These are phyloP conservation scores for Aspergillus coremiiformis DNA, from an alignment of 495 filamentous ascomycete genomes.

Conservation along the genomic window DNA sequence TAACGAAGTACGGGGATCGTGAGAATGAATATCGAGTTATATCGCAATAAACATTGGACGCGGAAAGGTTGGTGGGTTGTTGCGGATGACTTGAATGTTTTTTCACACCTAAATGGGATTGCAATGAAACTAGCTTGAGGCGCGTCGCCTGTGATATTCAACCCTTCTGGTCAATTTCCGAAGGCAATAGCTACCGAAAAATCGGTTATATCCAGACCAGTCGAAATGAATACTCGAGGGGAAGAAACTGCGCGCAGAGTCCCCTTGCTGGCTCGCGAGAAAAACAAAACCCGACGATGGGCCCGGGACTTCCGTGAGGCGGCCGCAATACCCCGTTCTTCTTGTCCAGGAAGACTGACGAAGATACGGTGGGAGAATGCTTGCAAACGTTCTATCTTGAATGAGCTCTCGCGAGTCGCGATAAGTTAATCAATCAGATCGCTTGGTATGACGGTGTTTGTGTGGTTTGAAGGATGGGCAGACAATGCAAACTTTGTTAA, in stretches of 20 bases:
- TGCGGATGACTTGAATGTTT: background rate
- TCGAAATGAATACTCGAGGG: background rate
- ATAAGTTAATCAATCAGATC: slow-evolving; percentile 16
- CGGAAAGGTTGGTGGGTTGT: background rate
- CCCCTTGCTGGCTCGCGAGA: background rate
- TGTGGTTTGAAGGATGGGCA: slow-evolving; percentile 41
- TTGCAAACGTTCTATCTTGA: slow-evolving; percentile 1
- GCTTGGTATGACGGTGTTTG: slow-evolving; percentile 35
- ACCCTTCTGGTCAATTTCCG: background rate
- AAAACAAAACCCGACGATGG: background rate
- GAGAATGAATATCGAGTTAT: background rate
- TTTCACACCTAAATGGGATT: background rate
- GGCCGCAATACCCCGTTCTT: background rate
- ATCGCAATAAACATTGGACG: background rate
- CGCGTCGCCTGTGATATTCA: background rate
- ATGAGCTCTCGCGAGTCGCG: slow-evolving; percentile 12
- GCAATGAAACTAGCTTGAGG: background rate
- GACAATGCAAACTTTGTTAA: slow-evolving; percentile 42
- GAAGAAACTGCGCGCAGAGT: background rate
- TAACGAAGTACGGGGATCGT: background rate
- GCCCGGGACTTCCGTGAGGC: background rate
- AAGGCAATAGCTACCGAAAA: background rate
- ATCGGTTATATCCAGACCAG: background rate
- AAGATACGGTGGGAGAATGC: slow-evolving; percentile 3
- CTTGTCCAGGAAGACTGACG: background rate